These are phyloP conservation scores for Echinochloa phyllopogon DNA, from an alignment of 176 grass and related monocot genomes.

Conservation along the genomic window DNA sequence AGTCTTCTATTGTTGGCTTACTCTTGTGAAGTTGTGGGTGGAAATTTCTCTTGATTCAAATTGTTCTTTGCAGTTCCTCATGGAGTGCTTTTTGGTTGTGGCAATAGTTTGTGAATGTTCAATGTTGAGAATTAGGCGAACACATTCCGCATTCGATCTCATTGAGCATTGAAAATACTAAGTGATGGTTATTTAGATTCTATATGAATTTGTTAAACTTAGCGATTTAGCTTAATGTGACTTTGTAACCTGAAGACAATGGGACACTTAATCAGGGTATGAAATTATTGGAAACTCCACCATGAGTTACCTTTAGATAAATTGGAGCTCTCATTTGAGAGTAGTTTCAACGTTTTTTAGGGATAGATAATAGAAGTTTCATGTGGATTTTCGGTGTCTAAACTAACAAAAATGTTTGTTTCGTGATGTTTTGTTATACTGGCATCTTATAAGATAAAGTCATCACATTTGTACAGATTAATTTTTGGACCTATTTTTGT, in stretches of 20 bases:
- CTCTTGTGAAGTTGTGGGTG: background rate
- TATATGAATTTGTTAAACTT: conserved; percentile 26
- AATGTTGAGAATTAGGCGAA: background rate
- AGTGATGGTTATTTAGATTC: conserved; percentile 8
- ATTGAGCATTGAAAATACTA: background rate
- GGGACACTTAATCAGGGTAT: background rate
- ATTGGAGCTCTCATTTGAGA: conserved; percentile 14
- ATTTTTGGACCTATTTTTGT: background rate
- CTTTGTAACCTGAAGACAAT: background rate
- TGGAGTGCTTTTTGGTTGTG: conserved; percentile 91
- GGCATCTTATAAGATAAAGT: conserved; percentile 9
- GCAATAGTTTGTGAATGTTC: conserved; percentile 9
- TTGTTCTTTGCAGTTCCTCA: conserved; percentile 77
- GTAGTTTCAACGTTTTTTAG: conserved; percentile 1
- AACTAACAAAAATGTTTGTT: background rate
- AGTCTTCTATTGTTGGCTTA: conserved; percentile 28
- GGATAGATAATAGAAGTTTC: background rate
- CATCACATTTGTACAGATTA: background rate
- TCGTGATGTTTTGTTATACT: background rate
- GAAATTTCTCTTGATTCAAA: conserved; percentile 22
- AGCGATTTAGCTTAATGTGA: background rate
- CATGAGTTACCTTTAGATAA: background rate
- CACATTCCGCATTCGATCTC: background rate
- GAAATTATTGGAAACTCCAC: conserved; percentile 8
- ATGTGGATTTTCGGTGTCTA: background rate